A percentile compares a stretch with the other conserved stretches of the same genome.
Evolutionary conservation across 495 filamentous ascomycete species (phyloP).

Genomic region (Aspergillus avenaceus): DNA sequence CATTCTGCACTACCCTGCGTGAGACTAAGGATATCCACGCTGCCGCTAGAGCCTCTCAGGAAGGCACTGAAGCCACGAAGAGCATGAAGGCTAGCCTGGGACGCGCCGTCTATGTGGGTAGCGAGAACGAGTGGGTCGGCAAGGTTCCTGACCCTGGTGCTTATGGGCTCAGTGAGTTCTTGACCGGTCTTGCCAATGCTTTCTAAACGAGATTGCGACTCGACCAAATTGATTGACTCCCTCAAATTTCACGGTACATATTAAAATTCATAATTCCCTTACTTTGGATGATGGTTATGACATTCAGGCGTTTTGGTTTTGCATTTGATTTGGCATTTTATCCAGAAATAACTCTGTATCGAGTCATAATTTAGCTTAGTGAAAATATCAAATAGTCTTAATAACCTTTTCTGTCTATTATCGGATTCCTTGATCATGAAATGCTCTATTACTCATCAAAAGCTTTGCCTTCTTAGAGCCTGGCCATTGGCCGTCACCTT

Average conservation of each 20-base stretch:
- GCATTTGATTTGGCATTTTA: not conserved
- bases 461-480: not conserved
- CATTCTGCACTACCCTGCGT: slow-evolving; percentile 72
- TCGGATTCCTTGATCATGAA: too few species aligned
- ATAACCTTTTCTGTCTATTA: too few species aligned
- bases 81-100: slow-evolving; percentile 89
- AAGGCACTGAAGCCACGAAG: slow-evolving; percentile 78
- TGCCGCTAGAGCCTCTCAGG: slow-evolving; percentile 70
- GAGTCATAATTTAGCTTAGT: not conserved
- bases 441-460: not conserved
- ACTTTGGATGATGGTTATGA: slow-evolving; percentile 25
- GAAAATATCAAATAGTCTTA: not conserved
- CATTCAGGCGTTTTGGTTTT: not conserved
- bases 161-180: slow-evolving; percentile 75
- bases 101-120: slow-evolving; percentile 86
- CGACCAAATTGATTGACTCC: too few species aligned
- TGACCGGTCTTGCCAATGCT: slow-evolving; percentile 68
- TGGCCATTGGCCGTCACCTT: too few species aligned
- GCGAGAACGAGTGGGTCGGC: slow-evolving; percentile 65
- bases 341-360: not conserved
- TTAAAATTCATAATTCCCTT: slow-evolving; percentile 4
- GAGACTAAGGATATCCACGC: slow-evolving; percentile 58
- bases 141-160: slow-evolving; percentile 91
- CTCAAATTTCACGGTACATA: slow-evolving; percentile 9
- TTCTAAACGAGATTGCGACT: slow-evolving; percentile 7